Evolutionary conservation across 2,329 filamentous ascomycete species (phyloP).

Genomic region (Fusarium fujikuroi): DNA sequence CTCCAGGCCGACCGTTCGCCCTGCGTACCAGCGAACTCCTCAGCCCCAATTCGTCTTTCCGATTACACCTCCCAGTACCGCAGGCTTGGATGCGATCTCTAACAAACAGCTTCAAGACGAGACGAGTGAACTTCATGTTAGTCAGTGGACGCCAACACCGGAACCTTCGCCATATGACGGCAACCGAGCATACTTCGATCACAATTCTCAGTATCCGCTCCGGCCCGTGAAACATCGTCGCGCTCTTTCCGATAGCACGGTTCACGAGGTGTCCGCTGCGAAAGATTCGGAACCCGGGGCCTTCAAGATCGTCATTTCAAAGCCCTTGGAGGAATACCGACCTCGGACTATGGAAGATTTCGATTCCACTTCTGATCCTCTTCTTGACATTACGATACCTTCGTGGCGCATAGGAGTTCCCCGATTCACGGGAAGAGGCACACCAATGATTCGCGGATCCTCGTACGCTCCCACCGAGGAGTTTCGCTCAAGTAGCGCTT

Average conservation of each 20-base stretch:
- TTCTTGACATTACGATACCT: conserved; percentile 81
- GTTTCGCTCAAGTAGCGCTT: conserved; percentile 69
- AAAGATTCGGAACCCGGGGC: conserved; percentile 71
- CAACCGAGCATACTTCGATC: conserved; percentile 48
- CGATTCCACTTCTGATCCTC: conserved; percentile 57
- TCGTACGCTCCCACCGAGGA: conserved; percentile 82
- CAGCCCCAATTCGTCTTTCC: conserved; percentile 71
- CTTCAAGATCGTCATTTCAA: conserved; percentile 84
- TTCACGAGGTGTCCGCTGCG: conserved; percentile 69
- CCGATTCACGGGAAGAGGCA: conserved; percentile 80
- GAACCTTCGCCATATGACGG: conserved; percentile 52
- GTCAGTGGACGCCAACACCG: conserved; percentile 58
- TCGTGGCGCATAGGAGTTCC: conserved; percentile 86
- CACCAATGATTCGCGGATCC: conserved; percentile 82
- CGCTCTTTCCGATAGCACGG: conserved; percentile 80
- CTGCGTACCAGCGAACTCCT: conserved; percentile 69
- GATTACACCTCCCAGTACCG: conserved; percentile 68
- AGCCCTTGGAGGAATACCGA: conserved; percentile 68
- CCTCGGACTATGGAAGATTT: conserved; percentile 72
- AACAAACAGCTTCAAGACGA: conserved; percentile 42
- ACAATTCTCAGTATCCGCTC: conserved; percentile 28
- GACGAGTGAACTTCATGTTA: conserved; percentile 45
- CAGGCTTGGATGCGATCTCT: conserved; percentile 62
- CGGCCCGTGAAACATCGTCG: conserved; percentile 61
- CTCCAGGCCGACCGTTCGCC: conserved; percentile 68